Evolutionary conservation across 441 rosid genomes (phyloP).

Genomic region (Pelargonium cotyledonis): DNA sequence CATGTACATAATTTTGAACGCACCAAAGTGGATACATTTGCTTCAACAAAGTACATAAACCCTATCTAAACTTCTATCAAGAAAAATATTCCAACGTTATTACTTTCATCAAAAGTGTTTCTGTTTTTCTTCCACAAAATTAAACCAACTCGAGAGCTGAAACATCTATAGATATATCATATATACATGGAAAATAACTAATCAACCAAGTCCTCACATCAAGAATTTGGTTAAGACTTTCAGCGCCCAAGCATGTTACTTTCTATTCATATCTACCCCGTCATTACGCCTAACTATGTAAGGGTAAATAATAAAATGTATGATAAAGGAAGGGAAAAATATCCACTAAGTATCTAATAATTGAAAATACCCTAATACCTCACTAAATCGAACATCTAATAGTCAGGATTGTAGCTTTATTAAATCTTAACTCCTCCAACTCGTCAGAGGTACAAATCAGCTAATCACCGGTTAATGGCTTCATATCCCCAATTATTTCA

Average conservation of each 20-base stretch:
- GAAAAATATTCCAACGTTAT: background rate
- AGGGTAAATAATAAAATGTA: background rate
- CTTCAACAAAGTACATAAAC: background rate
- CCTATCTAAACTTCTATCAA: background rate
- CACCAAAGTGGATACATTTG: no score
- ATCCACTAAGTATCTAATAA: background rate
- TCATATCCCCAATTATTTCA: background rate
- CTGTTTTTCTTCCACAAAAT: background rate
- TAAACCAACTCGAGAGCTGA: background rate
- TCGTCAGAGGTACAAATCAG: background rate
- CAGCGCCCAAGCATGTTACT: background rate
- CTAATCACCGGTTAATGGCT: background rate
- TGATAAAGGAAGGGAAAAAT: background rate
- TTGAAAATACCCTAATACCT: background rate
- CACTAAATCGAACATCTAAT: background rate
- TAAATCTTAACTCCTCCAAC: no score
- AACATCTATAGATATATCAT: background rate
- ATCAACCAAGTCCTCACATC: background rate
- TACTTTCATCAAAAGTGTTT: slow-evolving; percentile 1
- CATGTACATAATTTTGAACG: background rate
- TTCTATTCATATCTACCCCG: background rate
- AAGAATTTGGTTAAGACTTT: background rate
- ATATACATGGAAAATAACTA: background rate
- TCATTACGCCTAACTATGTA: background rate
- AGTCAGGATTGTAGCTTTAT: background rate